Conservation (phyloP, 164 flowering plant genomes). For the Nymphaea thermarum region DNA sequence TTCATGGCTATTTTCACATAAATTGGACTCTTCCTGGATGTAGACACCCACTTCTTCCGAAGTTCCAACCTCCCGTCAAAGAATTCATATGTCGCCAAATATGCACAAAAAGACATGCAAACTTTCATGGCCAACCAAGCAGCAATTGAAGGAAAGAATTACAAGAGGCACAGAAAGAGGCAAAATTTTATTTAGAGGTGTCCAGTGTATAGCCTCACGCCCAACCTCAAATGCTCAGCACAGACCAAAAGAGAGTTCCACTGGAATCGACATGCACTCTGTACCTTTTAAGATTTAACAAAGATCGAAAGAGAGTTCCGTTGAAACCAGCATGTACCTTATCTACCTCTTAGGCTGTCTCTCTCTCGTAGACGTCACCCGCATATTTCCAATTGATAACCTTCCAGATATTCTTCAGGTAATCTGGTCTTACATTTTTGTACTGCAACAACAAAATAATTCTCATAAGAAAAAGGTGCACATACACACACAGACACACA, state of each 20-base stretch:
- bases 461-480: no score
- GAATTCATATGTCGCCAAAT: no score
- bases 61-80: no score
- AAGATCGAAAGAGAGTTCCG: not conserved
- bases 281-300: not conserved
- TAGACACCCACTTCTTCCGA: no score
- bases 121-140: no score
- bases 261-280: not conserved
- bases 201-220: not conserved
- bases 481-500: no score
- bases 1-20: no score
- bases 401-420: slow-evolving; percentile 88
- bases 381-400: slow-evolving; percentile 91
- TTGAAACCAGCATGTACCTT: not conserved
- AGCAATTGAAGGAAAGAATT: not conserved
- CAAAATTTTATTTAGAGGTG: not conserved
- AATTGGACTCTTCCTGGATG: no score
- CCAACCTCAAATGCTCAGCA: not conserved
- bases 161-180: not conserved
- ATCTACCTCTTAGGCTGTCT: slow-evolving; percentile 22
- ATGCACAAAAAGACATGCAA: no score
- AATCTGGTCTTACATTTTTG: slow-evolving; percentile 92
- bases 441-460: slow-evolving; percentile 46
- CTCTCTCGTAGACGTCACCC: slow-evolving; percentile 50
- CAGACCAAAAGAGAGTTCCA: not conserved